A percentile compares a stretch with the other conserved stretches of the same genome.
These are phyloP conservation scores for Fusarium denticulatum DNA, from an alignment of 2,329 filamentous ascomycete genomes.

Conservation along the genomic window DNA sequence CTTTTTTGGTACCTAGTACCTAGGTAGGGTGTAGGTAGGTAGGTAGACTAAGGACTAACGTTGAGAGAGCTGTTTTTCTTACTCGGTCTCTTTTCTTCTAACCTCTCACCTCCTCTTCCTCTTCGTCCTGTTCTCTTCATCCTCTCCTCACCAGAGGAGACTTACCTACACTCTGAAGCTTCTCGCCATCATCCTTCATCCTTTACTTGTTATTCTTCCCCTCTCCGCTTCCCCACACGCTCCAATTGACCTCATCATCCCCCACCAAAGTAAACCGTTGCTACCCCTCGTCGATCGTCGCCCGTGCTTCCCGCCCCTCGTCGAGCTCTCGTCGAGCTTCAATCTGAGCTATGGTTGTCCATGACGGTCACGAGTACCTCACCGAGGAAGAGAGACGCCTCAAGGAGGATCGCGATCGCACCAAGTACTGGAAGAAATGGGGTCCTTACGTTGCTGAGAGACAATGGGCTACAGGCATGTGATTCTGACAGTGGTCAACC, in stretches of 20 bases:
- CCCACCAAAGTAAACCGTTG: conserved; percentile 27
- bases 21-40: not conserved
- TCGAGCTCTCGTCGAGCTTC: conserved; percentile 17
- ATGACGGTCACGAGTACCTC: conserved; percentile 87
- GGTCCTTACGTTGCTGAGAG: conserved; percentile 92
- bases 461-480: conserved; percentile 91
- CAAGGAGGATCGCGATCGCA: conserved; percentile 82
- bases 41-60: not conserved
- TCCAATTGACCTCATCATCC: conserved; percentile 32
- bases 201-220: conserved; percentile 9
- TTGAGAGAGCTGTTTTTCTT: conserved; percentile 24
- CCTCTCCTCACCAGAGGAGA: conserved; percentile 15
- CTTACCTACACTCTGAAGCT: conserved; percentile 15
- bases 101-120: conserved; percentile 19
- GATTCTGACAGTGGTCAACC: conserved; percentile 6
- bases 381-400: conserved; percentile 92
- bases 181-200: conserved; percentile 7
- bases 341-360: conserved; percentile 76
- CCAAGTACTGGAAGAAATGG: conserved; percentile 99
- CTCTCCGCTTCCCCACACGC: conserved; percentile 32
- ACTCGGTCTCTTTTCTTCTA: conserved; percentile 8
- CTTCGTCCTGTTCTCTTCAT: not conserved
- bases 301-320: conserved; percentile 32
- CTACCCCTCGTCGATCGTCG: conserved; percentile 39
- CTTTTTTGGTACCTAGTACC: not conserved